Base-by-base conservation (phyloP, 805 yeast species). In the Komagataella kurtzmanii region DNA sequence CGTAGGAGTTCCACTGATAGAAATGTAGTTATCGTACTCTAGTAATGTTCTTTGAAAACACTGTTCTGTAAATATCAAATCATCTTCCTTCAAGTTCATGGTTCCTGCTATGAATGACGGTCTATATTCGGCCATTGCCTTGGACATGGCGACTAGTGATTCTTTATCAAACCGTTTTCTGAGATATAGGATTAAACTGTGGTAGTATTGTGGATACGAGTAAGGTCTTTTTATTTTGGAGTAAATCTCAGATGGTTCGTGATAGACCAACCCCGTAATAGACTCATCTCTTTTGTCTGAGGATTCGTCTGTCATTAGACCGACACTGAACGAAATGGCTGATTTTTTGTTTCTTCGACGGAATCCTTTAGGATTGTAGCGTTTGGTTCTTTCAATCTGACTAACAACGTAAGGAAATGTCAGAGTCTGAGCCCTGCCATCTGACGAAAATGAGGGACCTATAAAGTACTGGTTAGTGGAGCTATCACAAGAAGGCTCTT, bases 61-160 rank as follows among this genome's bases (percentile, higher is more conserved):
- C 68, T 91, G 95, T 63, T 91, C 99, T 85, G 93, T 88, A 61
- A 91, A 91, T 2, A 91, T 85, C 65, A 90, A 73, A 64, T 91
- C 99, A 46, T 87, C 95, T 58, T 88, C 96, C 53, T 90, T 87
- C 44, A 91, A 68, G 4, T 93, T 81, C 59, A 87, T 85, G 45
- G 95, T 87, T 59, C 95, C 86, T 3, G 97, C 97, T 59, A 90
- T 88, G 63, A 91, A 91, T 10, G 90, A 81, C 2, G 98, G 97
- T 56, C 98, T 70, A 61, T 89, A 89, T 47, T 84, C 85, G 0
- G 97, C 93, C 83, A 91, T 85, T 7, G 87, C 79, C 60, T 83
- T 82, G 1, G 96, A 89, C 81, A 93, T 83, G 52, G 81, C 77
- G 52, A 89, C 85, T 52, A 91, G 72, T 66, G 83, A 81, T 14